These are phyloP conservation scores for Auricularia cornea DNA, from an alignment of 768 basidiomycete species.

Conservation along the genomic window DNA sequence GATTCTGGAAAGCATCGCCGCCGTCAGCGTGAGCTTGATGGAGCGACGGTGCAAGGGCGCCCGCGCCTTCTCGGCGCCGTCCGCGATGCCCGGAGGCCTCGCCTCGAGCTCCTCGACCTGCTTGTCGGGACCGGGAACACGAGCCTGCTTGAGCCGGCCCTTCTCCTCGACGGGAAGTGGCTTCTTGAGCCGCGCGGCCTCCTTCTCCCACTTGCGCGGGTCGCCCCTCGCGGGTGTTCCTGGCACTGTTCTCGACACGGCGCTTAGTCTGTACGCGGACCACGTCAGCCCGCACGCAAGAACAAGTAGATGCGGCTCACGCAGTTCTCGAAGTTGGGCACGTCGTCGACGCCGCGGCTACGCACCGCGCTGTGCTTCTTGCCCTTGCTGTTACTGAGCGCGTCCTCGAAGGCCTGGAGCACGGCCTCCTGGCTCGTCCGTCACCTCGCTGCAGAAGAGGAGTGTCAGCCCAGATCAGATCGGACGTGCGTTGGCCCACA, in stretches of 20 bases:
- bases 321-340: conserved; percentile 59
- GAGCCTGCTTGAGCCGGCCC: conserved; percentile 45
- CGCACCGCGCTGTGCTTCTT: conserved; percentile 71
- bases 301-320: conserved; percentile 32
- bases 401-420: conserved; percentile 32
- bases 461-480: too few relatives aligned
- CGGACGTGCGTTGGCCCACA: too few relatives aligned
- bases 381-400: conserved; percentile 51
- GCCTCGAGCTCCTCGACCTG: conserved; percentile 51
- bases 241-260: conserved; percentile 48
- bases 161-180: conserved; percentile 50
- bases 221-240: conserved; percentile 42
- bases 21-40: neutral
- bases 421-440: conserved; percentile 20
- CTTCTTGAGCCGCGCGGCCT: conserved; percentile 46
- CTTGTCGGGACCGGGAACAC: conserved; percentile 57
- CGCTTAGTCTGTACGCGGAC: conserved; percentile 44
- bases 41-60: conserved; percentile 9
- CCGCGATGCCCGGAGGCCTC: conserved; percentile 43
- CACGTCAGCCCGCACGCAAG: conserved; percentile 2
- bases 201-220: conserved; percentile 50
- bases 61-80: conserved; percentile 62
- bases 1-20: conserved; percentile 3
- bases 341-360: conserved; percentile 53
- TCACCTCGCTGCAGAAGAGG: neutral